Conservation (phyloP, 176 grass and related monocot genomes). For the Musa schizocarpa region DNA sequence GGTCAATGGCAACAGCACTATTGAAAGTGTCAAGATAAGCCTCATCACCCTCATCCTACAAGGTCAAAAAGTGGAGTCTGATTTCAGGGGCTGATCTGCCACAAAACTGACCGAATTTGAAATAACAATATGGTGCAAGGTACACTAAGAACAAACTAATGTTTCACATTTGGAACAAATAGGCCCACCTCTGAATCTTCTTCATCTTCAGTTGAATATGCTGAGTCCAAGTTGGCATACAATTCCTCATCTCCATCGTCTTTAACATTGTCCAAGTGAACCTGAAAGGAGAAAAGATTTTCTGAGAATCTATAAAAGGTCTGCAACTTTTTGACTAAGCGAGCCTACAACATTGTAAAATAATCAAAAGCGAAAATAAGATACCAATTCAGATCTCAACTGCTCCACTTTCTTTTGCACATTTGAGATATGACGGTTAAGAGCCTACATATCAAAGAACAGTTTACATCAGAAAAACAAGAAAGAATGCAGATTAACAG, state of each 20-base stretch:
- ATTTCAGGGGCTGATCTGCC: background rate
- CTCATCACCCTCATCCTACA: constrained; percentile 9
- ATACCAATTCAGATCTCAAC: constrained; percentile 67
- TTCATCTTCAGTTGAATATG: constrained; percentile 71
- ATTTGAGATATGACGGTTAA: constrained; percentile 46
- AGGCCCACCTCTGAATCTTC: constrained; percentile 48
- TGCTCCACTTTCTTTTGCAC: constrained; percentile 58
- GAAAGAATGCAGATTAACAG: constrained; percentile 7
- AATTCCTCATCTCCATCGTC: constrained; percentile 57
- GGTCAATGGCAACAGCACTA: background rate
- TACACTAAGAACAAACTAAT: background rate
- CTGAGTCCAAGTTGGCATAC: constrained; percentile 59
- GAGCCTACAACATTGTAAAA: background rate
- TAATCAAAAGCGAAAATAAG: background rate
- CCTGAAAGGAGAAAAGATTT: constrained; percentile 29
- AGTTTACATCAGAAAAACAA: constrained; percentile 4
- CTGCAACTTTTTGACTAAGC: constrained; percentile 4
- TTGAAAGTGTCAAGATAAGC: constrained; percentile 1
- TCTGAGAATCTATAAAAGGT: background rate
- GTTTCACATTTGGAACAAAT: background rate
- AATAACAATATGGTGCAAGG: background rate
- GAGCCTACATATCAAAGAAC: constrained; percentile 34
- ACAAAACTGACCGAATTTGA: background rate
- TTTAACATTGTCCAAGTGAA: constrained; percentile 57
- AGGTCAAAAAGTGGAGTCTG: background rate